phyloP scores from a whole-genome alignment of 345 rosid genomes.

The Bruguiera gymnorhiza region DNA sequence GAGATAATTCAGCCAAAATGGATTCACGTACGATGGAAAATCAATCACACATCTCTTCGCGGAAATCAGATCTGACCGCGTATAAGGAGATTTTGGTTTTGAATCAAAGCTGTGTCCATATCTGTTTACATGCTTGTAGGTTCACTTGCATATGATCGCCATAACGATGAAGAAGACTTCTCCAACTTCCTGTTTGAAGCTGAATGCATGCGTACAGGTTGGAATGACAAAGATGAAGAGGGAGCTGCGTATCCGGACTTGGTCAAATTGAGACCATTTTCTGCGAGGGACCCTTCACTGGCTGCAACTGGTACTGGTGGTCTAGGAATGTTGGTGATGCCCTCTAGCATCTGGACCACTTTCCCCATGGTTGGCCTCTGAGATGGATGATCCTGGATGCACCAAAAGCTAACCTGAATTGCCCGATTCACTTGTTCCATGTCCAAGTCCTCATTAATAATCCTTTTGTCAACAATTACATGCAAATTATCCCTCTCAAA shows the following conservation, averaged over 20 bases:
- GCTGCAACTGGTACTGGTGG: conserved; percentile 49
- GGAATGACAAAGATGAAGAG: conserved; percentile 32
- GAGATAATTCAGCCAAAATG: too few species aligned
- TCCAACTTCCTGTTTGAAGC: conserved; percentile 20
- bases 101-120: not conserved
- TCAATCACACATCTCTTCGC: too few species aligned
- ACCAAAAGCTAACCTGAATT: conserved; percentile 11
- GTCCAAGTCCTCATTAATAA: not conserved
- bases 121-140: not conserved
- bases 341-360: conserved; percentile 20
- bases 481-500: conserved; percentile 15
- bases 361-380: conserved; percentile 18
- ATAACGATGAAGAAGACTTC: conserved; percentile 20
- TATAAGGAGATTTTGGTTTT: not conserved
- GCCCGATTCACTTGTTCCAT: conserved; percentile 10
- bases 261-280: conserved; percentile 35
- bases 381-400: conserved; percentile 17
- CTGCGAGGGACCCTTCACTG: conserved; percentile 25
- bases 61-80: too few species aligned
- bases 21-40: too few species aligned
- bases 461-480: conserved; percentile 4
- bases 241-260: conserved; percentile 32
- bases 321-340: conserved; percentile 38
- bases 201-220: conserved; percentile 10
- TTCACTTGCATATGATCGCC: not conserved